These are phyloP conservation scores for Cubamyces sp. DNA, from an alignment of 768 basidiomycete species.

Conservation along the genomic window DNA sequence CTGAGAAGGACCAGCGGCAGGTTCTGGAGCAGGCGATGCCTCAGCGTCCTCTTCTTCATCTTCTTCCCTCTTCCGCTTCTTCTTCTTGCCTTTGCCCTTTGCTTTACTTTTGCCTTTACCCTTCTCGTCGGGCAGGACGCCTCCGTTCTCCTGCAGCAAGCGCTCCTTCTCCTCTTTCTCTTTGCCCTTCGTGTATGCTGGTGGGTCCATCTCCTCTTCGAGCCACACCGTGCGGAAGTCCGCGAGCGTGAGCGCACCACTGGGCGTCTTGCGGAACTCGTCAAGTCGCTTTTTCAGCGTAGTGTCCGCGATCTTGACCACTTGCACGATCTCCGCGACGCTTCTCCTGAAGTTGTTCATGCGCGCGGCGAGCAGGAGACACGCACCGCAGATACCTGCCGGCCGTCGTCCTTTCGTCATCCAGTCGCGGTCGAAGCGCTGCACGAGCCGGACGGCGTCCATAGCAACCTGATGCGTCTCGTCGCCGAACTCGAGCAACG, in stretches of 20 bases:
- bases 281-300: conserved; percentile 92
- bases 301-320: conserved; percentile 97
- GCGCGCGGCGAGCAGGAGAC: conserved; percentile 90
- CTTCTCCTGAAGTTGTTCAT: conserved; percentile 98
- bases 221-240: conserved; percentile 92
- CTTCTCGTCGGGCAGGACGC: conserved; percentile 33
- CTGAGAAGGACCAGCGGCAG: conserved; percentile 26
- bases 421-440: conserved; percentile 96
- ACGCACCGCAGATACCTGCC: conserved; percentile 97
- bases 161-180: conserved; percentile 66
- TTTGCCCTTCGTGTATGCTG: conserved; percentile 80
- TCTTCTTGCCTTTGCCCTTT: conserved; percentile 41
- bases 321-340: conserved; percentile 95
- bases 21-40: conserved; percentile 29
- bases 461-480: conserved; percentile 90
- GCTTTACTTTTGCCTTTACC: conserved; percentile 37
- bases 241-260: conserved; percentile 80
- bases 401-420: conserved; percentile 95
- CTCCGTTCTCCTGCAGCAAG: conserved; percentile 39
- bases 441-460: conserved; percentile 92
- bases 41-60: conserved; percentile 42
- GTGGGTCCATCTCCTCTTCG: conserved; percentile 91
- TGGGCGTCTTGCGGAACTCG: conserved; percentile 91
- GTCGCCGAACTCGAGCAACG: conserved; percentile 94
- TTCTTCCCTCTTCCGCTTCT: conserved; percentile 43